Conservation (phyloP, 768 basidiomycete genomes). For the Suillus variegatus region DNA sequence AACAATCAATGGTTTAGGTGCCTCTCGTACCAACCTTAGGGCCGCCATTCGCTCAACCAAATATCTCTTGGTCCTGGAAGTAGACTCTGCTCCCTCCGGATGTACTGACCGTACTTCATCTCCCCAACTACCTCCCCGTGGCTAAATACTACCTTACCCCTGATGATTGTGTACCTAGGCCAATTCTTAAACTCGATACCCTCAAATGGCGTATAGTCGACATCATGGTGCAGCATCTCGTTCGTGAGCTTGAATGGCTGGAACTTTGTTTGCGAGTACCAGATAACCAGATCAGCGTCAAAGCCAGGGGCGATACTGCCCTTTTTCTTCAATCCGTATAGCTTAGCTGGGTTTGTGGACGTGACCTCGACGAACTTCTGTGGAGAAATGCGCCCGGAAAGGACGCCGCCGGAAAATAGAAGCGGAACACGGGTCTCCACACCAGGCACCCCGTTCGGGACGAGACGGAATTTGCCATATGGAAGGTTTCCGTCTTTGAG, state of each 20-base stretch:
- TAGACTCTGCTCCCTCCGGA: constrained; percentile 13
- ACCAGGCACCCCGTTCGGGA: constrained; percentile 37
- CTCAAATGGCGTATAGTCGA: constrained; percentile 39
- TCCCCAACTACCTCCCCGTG: constrained; percentile 18
- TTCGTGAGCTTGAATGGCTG: constrained; percentile 19
- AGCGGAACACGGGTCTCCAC: constrained; percentile 36
- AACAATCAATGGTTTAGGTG: not conserved
- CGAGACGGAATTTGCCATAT: constrained; percentile 30
- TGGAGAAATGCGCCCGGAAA: constrained; percentile 29
- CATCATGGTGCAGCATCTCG: constrained; percentile 28
- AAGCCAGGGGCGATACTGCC: constrained; percentile 33
- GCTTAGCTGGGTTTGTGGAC: constrained; percentile 34
- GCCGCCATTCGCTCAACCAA: constrained; percentile 14
- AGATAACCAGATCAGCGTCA: constrained; percentile 38
- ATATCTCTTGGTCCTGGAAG: constrained; percentile 14
- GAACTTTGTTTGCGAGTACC: constrained; percentile 18
- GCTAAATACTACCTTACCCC: constrained; percentile 19
- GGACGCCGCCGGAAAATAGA: constrained; percentile 32
- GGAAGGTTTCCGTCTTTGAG: constrained; percentile 26
- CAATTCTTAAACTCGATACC: constrained; percentile 34
- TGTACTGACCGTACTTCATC: constrained; percentile 15
- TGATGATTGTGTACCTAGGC: constrained; percentile 29
- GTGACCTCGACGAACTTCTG: constrained; percentile 36
- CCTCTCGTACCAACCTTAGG: not conserved
- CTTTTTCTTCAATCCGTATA: constrained; percentile 36